Conservation (phyloP, 257 asterid genomes). For the Solanum pinnatisectum region DNA sequence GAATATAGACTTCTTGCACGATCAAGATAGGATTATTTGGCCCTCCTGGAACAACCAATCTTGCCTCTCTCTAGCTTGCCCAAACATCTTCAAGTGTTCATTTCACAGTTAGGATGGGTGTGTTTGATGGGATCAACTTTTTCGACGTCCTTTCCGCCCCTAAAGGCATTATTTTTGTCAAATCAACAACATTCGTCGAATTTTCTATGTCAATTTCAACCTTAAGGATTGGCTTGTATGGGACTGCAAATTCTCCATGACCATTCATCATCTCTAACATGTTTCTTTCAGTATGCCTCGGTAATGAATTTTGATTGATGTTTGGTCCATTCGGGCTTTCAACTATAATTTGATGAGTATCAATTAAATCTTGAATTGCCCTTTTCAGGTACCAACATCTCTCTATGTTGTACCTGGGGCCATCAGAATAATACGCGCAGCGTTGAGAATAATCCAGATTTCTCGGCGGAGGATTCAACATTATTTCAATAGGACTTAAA, state of each 20-base stretch:
- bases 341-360: not conserved
- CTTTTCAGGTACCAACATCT: no score
- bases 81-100: not conserved
- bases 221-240: not conserved
- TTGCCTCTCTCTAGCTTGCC: no score
- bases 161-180: no score
- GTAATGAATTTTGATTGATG: no score
- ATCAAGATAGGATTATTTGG: no score
- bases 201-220: no score
- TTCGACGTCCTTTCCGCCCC: accelerated
- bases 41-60: no score
- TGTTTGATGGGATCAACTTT: not conserved
- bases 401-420: no score
- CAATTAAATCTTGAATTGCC: not conserved
- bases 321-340: not conserved
- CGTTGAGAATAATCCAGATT: no score
- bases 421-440: no score
- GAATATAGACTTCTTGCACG: not conserved
- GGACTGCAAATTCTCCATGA: not conserved
- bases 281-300: not conserved
- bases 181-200: no score
- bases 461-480: no score
- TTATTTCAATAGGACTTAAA: not conserved
- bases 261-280: not conserved
- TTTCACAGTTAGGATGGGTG: not conserved